A percentile compares a stretch with the other conserved stretches of the same genome.
These are phyloP conservation scores for Oemleria cerasiformis DNA, from an alignment of 306 rosid genomes.

Conservation along the genomic window DNA sequence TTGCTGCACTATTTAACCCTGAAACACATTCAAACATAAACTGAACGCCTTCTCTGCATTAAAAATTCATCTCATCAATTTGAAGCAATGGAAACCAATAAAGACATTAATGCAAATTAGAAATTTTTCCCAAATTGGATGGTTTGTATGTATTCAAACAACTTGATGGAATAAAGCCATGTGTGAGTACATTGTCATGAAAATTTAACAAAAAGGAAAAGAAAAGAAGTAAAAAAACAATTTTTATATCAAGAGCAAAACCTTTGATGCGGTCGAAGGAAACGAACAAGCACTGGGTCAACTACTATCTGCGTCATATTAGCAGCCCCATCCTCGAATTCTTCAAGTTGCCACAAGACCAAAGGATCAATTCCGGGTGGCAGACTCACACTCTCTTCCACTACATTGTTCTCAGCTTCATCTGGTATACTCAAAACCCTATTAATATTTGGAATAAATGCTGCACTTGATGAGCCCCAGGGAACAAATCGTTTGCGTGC, in stretches of 20 bases:
- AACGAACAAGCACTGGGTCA: conserved; percentile 82
- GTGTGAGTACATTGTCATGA: background rate
- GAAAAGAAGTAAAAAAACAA: background rate
- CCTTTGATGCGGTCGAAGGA: conserved; percentile 94
- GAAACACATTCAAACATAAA: conserved; percentile 94
- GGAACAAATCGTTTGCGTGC: conserved; percentile 93
- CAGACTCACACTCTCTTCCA: conserved; percentile 45
- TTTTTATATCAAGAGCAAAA: conserved; percentile 19
- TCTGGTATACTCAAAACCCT: conserved; percentile 21
- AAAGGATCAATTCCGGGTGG: conserved; percentile 81
- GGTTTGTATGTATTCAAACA: background rate
- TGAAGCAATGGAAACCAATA: background rate
- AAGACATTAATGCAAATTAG: background rate
- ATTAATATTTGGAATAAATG: conserved; percentile 32
- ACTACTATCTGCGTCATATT: conserved; percentile 48
- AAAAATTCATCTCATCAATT: conserved; percentile 25
- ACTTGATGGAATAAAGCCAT: background rate
- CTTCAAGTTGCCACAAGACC: conserved; percentile 75
- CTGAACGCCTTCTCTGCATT: conserved; percentile 94
- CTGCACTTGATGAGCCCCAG: conserved; percentile 73
- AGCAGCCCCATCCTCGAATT: conserved; percentile 33
- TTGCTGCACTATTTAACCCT: conserved; percentile 50
- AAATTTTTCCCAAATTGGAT: background rate
- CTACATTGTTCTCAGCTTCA: conserved; percentile 31
- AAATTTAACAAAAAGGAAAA: background rate